Evolutionary conservation across 139 green algal genomes (phyloP).

Genomic region (Picochlorum sp.): DNA sequence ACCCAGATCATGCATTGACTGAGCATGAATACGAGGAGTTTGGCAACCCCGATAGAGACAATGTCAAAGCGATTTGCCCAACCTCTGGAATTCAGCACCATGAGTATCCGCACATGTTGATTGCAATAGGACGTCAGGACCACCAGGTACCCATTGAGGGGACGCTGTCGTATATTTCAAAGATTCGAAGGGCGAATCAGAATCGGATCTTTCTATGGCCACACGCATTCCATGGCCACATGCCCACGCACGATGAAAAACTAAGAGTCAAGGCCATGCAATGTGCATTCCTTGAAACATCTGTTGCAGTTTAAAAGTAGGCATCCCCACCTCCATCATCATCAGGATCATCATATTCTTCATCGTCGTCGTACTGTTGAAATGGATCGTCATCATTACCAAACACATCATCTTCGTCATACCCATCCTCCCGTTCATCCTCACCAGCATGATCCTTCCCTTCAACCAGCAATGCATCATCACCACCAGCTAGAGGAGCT

Average conservation of each 20-base stretch:
- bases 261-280: constrained; percentile 9
- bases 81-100: neutral
- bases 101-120: constrained; percentile 13
- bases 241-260: constrained; percentile 17
- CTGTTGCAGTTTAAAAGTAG: neutral
- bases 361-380: constrained; percentile 16
- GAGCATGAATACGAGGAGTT: constrained; percentile 64
- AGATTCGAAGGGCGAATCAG: constrained; percentile 1
- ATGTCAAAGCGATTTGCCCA: constrained; percentile 7
- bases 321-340: constrained; percentile 6
- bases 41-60: constrained; percentile 14
- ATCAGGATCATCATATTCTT: constrained; percentile 13
- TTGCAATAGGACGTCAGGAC: constrained; percentile 14
- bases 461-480: neutral
- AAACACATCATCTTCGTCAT: constrained; percentile 8
- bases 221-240: constrained; percentile 16
- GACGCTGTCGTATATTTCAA: constrained; percentile 13
- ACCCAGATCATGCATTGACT: constrained; percentile 63
- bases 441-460: neutral
- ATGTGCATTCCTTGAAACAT: constrained; percentile 15
- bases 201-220: constrained; percentile 13
- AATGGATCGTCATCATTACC: constrained; percentile 10
- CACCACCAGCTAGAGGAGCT: neutral
- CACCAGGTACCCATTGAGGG: constrained; percentile 23
- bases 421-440: constrained; percentile 1